phyloP scores from a whole-genome alignment of 1,284 basidiomycete genomes.

The Leccinum brunneo-olivaceum region DNA sequence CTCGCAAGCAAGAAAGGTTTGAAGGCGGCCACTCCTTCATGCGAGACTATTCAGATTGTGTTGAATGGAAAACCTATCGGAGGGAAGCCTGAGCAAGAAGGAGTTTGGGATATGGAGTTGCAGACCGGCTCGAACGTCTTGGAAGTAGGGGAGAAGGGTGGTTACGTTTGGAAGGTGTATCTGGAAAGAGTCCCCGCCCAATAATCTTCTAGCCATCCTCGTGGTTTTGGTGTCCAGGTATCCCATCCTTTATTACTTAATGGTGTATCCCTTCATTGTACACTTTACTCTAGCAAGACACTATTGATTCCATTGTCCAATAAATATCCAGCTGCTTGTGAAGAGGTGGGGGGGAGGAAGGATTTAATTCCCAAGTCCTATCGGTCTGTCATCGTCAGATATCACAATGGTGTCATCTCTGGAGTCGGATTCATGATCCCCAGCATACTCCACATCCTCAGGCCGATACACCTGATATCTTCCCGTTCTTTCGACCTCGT shows the following conservation, averaged over 20 bases:
- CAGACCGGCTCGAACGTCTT: slow-evolving; percentile 49
- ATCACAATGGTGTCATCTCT: slow-evolving; percentile 1
- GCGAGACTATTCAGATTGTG: slow-evolving; percentile 46
- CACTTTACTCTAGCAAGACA: slow-evolving; percentile 23
- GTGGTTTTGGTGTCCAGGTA: slow-evolving; percentile 9
- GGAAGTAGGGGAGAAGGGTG: slow-evolving; percentile 65
- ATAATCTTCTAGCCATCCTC: slow-evolving; percentile 12
- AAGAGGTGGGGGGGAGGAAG: not conserved
- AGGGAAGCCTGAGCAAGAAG: slow-evolving; percentile 34
- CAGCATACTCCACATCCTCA: slow-evolving; percentile 33
- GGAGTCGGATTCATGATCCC: slow-evolving; percentile 20
- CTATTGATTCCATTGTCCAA: slow-evolving; percentile 9
- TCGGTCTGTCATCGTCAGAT: slow-evolving; percentile 19
- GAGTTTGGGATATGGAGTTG: slow-evolving; percentile 52
- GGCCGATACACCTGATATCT: slow-evolving; percentile 60
- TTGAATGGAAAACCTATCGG: slow-evolving; percentile 42
- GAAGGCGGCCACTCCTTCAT: slow-evolving; percentile 32
- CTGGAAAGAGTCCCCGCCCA: slow-evolving; percentile 35
- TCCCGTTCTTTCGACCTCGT: slow-evolving; percentile 45
- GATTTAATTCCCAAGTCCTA: slow-evolving; percentile 16
- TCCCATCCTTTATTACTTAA: slow-evolving; percentile 31
- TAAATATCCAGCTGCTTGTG: slow-evolving; percentile 6
- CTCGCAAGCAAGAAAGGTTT: slow-evolving; percentile 29
- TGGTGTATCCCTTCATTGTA: slow-evolving; percentile 27
- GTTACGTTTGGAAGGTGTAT: slow-evolving; percentile 61